Conservation (phyloP, 106 monocot species). For the Dioscorea alata region DNA sequence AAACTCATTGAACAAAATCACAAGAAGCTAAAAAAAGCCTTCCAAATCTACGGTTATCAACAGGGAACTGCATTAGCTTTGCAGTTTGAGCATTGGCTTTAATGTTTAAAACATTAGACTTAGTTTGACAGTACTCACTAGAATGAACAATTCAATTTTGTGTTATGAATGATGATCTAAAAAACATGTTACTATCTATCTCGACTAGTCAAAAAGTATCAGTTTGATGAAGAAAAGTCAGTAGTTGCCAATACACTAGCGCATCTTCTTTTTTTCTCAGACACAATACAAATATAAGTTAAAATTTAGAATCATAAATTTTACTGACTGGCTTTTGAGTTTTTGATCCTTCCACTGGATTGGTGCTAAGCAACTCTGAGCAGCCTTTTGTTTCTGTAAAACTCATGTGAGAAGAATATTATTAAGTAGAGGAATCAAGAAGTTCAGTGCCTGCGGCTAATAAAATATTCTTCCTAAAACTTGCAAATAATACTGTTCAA, state of each 20-base stretch:
- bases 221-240: neutral
- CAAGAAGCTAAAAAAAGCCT: no score
- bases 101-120: no score
- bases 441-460: neutral
- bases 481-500: neutral
- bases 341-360: conserved; percentile 27
- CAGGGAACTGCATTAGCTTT: no score
- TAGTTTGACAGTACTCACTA: no score
- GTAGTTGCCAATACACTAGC: neutral
- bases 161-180: neutral
- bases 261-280: neutral
- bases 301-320: neutral
- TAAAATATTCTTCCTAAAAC: neutral
- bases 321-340: conserved; percentile 22
- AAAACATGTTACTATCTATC: neutral
- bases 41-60: no score
- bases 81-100: no score
- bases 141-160: no score
- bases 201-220: neutral
- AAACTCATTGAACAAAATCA: no score
- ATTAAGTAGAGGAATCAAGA: neutral
- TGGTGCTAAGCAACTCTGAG: conserved; percentile 18
- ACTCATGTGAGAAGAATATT: neutral
- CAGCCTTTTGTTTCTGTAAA: conserved; percentile 44
- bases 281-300: neutral